Evolutionary conservation across 2,329 filamentous ascomycete species (phyloP).

Genomic region (Cercospora sp.): DNA sequence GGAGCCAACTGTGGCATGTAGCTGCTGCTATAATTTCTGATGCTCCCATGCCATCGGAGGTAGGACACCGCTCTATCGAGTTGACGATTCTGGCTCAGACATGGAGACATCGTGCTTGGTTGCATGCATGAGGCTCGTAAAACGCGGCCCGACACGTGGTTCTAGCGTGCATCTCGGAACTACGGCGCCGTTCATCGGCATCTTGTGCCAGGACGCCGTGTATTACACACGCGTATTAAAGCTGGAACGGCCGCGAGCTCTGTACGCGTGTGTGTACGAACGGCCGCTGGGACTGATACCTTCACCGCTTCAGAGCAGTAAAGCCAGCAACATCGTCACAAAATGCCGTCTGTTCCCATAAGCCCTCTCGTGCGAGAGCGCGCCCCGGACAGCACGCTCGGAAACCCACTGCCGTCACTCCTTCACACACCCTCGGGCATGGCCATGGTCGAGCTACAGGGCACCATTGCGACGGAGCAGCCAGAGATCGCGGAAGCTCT

Average conservation of each 20-base stretch:
- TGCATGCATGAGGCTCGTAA: not conserved
- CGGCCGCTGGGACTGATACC: not conserved
- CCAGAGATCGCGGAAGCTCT: slow-evolving; percentile 41
- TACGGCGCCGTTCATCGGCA: not conserved
- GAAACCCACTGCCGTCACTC: slow-evolving; percentile 71
- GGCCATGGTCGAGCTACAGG: slow-evolving; percentile 89
- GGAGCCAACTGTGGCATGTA: not conserved
- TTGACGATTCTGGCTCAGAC: not conserved
- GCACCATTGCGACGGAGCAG: slow-evolving; percentile 74
- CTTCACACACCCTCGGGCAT: slow-evolving; percentile 87
- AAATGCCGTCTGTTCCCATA: slow-evolving; percentile 3
- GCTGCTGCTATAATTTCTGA: not conserved
- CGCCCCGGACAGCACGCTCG: not conserved
- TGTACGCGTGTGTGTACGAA: not conserved
- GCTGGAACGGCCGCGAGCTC: not conserved
- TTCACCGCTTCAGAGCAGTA: not conserved
- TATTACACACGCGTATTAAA: not conserved
- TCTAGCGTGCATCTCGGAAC: not conserved
- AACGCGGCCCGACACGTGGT: not conserved
- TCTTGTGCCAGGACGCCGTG: not conserved
- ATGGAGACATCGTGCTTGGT: not conserved
- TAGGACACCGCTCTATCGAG: not conserved
- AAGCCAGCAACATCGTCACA: not conserved
- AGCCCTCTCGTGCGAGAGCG: not conserved
- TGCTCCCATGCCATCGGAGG: not conserved